A percentile compares a stretch with the other conserved stretches of the same genome.
phyloP scores from a whole-genome alignment of 2,329 filamentous ascomycete genomes.

The Stemphylium beticola region DNA sequence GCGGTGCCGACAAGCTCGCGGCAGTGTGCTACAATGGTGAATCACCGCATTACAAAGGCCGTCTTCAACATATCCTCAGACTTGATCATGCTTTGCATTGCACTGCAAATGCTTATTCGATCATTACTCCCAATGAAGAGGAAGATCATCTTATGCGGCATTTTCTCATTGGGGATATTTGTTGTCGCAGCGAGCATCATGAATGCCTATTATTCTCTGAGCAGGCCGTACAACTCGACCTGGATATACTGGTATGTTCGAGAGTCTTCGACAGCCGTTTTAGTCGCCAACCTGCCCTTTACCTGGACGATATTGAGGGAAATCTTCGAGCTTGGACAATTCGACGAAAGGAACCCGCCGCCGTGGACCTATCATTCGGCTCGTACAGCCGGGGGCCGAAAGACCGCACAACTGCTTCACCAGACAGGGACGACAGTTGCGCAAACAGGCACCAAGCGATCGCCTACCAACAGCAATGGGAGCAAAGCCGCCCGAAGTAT shows the following conservation, averaged over 20 bases:
- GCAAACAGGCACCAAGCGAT: slow-evolving; percentile 13
- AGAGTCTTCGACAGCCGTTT: slow-evolving; percentile 38
- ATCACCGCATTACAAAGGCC: slow-evolving; percentile 50
- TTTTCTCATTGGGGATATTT: slow-evolving; percentile 64
- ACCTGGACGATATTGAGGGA: slow-evolving; percentile 60
- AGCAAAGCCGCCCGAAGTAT: slow-evolving; percentile 19
- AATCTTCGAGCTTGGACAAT: slow-evolving; percentile 51
- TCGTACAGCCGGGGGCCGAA: slow-evolving; percentile 33
- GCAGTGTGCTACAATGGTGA: slow-evolving; percentile 42
- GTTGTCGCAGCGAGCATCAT: slow-evolving; percentile 57
- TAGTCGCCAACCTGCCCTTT: slow-evolving; percentile 60
- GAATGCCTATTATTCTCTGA: slow-evolving; percentile 54
- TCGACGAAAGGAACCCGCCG: slow-evolving; percentile 37
- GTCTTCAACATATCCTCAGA: slow-evolving; percentile 56
- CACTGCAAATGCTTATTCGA: slow-evolving; percentile 54
- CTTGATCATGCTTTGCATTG: slow-evolving; percentile 53
- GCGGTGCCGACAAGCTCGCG: slow-evolving; percentile 52
- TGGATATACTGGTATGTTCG: slow-evolving; percentile 46
- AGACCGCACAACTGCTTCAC: slow-evolving; percentile 22
- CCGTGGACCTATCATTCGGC: slow-evolving; percentile 40
- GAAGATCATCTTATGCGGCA: slow-evolving; percentile 61
- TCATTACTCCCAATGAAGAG: slow-evolving; percentile 52
- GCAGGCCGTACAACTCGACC: slow-evolving; percentile 26
- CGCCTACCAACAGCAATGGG: slow-evolving; percentile 9
- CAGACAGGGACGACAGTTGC: slow-evolving; percentile 10